Conservation (phyloP, 352 stramenopile species). For the Globisporangium cystogenes region DNA sequence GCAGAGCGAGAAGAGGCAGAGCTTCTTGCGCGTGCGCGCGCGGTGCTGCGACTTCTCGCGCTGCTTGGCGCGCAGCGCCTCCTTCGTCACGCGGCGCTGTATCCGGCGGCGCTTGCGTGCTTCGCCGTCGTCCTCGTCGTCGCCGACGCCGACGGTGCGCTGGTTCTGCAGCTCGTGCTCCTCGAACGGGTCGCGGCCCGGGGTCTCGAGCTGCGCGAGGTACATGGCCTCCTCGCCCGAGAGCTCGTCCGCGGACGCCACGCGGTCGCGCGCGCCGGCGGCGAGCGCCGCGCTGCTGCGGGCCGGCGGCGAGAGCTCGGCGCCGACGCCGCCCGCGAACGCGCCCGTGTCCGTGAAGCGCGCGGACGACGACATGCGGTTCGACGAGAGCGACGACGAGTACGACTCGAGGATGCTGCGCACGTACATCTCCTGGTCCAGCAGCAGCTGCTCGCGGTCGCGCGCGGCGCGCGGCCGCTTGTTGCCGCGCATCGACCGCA, state of each 20-base stretch:
- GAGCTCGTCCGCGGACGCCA: slow-evolving; percentile 4
- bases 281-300: neutral
- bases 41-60: slow-evolving; percentile 51
- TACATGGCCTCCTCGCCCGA: slow-evolving; percentile 15
- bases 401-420: slow-evolving; percentile 74
- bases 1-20: slow-evolving; percentile 51
- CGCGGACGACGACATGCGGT: slow-evolving; percentile 34
- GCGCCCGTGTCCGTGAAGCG: slow-evolving; percentile 21
- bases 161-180: slow-evolving; percentile 8
- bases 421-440: slow-evolving; percentile 66
- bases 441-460: slow-evolving; percentile 10
- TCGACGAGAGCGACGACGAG: slow-evolving; percentile 65
- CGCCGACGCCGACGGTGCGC: slow-evolving; percentile 12
- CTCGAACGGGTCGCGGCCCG: slow-evolving; percentile 7
- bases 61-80: slow-evolving; percentile 51
- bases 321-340: slow-evolving; percentile 9
- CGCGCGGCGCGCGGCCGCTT: slow-evolving; percentile 12
- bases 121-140: slow-evolving; percentile 27
- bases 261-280: slow-evolving; percentile 5
- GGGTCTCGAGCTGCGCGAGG: slow-evolving; percentile 18
- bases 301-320: slow-evolving; percentile 14
- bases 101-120: slow-evolving; percentile 38
- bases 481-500: slow-evolving; percentile 21
- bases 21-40: slow-evolving; percentile 48
- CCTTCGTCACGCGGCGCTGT: slow-evolving; percentile 43